These are phyloP conservation scores for Nymphaea colorata DNA, from an alignment of 164 flowering plant genomes.

Conservation along the genomic window DNA sequence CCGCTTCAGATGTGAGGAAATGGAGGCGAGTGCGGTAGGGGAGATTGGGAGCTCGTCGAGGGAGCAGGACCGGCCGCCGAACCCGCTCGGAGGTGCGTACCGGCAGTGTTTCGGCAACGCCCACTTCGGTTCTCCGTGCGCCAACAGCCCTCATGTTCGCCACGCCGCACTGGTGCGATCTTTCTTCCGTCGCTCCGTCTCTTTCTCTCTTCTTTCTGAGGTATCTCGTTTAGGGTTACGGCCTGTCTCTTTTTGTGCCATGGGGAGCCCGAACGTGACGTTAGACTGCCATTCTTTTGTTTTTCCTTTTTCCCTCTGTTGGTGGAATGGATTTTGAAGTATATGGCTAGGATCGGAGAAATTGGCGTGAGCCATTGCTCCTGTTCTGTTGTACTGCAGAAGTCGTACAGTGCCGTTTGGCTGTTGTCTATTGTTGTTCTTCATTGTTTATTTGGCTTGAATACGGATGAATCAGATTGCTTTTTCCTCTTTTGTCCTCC, in stretches of 20 bases:
- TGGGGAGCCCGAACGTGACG: too few species aligned
- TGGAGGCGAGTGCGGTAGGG: conserved; percentile 37
- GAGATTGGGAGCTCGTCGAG: conserved; percentile 37
- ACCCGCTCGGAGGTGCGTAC: conserved; percentile 33
- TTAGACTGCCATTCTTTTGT: too few species aligned
- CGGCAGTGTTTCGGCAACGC: conserved; percentile 20
- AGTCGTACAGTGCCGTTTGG: neutral
- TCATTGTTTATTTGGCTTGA: neutral
- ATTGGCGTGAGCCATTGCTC: neutral
- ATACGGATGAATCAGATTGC: neutral
- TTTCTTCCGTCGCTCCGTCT: neutral
- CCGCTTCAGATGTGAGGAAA: conserved; percentile 7
- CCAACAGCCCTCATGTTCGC: conserved; percentile 45
- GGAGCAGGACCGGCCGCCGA: conserved; percentile 39
- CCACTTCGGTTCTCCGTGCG: conserved; percentile 11
- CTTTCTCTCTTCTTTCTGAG: neutral
- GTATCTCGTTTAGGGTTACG: neutral
- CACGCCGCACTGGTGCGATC: conserved; percentile 51
- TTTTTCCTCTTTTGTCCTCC: neutral
- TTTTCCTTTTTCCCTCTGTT: neutral
- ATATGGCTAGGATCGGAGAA: neutral
- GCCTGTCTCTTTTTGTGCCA: neutral
- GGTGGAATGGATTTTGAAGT: neutral
- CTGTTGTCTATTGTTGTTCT: neutral
- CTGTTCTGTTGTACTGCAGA: neutral